Percentiles rank a stretch among this genome's conserved stretches.
Conservation (phyloP, 2,329 filamentous ascomycete species). For the Penicillium palitans region DNA sequence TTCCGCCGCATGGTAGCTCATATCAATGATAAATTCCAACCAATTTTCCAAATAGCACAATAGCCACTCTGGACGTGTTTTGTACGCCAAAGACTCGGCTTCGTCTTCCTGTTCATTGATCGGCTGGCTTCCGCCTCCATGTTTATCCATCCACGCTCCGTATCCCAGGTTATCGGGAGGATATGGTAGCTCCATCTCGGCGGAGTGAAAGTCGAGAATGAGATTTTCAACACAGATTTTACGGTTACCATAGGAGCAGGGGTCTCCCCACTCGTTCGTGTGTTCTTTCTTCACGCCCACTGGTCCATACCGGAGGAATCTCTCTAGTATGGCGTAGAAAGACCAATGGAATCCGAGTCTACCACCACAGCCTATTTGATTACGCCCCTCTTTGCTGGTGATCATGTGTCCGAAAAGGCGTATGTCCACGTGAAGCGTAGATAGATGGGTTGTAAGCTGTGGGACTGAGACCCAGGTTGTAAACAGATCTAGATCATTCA, state of each 20-base stretch:
- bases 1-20: too few relatives aligned
- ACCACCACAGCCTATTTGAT: too few relatives aligned
- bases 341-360: too few relatives aligned
- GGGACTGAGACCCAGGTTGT: not conserved
- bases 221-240: not conserved
- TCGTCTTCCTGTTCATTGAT: too few relatives aligned
- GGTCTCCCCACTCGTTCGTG: too few relatives aligned
- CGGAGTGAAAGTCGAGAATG: not conserved
- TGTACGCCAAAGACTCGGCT: not conserved
- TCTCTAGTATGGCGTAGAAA: not conserved
- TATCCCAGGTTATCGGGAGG: too few relatives aligned
- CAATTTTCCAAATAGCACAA: accelerated
- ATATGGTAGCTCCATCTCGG: not conserved
- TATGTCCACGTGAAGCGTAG: not conserved
- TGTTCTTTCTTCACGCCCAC: not conserved
- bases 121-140: too few relatives aligned
- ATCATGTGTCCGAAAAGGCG: not conserved
- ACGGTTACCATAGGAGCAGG: too few relatives aligned
- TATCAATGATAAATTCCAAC: not conserved
- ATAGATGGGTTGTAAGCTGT: not conserved
- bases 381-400: not conserved
- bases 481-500: not conserved
- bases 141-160: too few relatives aligned
- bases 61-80: not conserved
- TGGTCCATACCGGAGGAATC: not conserved